These are phyloP conservation scores for Chaetomiaceae sp. DNA, from an alignment of 2,329 filamentous ascomycete species.

Conservation along the genomic window DNA sequence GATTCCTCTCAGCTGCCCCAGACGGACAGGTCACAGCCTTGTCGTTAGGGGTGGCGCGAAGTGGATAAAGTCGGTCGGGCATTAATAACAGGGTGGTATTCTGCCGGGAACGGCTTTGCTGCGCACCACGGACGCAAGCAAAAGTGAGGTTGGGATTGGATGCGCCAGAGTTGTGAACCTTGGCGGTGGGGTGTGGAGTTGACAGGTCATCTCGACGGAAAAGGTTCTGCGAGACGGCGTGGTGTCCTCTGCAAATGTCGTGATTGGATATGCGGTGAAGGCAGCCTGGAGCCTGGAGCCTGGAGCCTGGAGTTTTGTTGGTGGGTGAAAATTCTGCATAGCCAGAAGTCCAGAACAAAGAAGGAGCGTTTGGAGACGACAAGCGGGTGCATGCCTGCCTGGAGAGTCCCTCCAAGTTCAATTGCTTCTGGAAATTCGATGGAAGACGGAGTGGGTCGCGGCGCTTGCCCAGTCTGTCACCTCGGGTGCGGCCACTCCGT, in stretches of 20 bases:
- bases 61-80: conserved; percentile 10
- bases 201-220: conserved; percentile 9
- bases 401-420: too few relatives aligned
- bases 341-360: neutral
- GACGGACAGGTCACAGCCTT: neutral
- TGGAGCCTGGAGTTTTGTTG: too few relatives aligned
- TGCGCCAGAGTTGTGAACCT: neutral
- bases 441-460: neutral
- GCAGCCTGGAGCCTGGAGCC: too few relatives aligned
- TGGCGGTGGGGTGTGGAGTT: conserved; percentile 9
- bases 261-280: too few relatives aligned
- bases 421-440: neutral
- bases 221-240: neutral
- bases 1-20: neutral
- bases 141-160: neutral
- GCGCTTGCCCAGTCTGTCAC: conserved; percentile 7
- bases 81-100: neutral
- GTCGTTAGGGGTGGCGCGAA: conserved; percentile 4
- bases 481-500: conserved; percentile 9
- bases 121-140: too few relatives aligned
- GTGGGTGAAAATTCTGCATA: neutral
- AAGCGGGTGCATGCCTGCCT: too few relatives aligned
- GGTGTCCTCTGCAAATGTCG: neutral
- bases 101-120: neutral
- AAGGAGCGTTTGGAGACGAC: neutral